Conservation (phyloP, 768 basidiomycete species). For the Filobasidium floriforme region DNA sequence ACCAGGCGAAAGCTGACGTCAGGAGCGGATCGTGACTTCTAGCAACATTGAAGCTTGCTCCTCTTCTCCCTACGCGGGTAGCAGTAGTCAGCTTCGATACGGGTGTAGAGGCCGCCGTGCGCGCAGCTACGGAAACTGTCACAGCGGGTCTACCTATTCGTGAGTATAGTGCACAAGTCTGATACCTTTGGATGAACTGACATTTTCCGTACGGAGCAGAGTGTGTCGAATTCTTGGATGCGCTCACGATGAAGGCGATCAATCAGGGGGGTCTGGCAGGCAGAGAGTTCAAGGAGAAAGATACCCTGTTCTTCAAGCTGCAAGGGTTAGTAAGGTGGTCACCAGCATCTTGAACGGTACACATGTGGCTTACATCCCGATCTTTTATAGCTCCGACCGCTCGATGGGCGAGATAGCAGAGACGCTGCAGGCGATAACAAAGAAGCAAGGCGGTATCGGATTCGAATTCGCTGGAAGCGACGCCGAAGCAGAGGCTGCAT, state of each 20-base stretch:
- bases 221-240: conserved; percentile 81
- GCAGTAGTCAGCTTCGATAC: conserved; percentile 76
- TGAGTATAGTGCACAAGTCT: conserved; percentile 44
- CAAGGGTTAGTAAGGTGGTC: conserved; percentile 57
- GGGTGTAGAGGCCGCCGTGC: conserved; percentile 65
- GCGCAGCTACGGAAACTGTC: conserved; percentile 72
- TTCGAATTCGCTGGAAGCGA: conserved; percentile 70
- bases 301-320: conserved; percentile 85
- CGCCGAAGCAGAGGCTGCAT: conserved; percentile 66
- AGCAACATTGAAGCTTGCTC: conserved; percentile 77
- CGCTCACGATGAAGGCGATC: conserved; percentile 61
- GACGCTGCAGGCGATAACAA: conserved; percentile 56
- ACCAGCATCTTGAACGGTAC: background rate
- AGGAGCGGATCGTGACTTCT: background rate
- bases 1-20: background rate
- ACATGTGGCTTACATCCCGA: background rate
- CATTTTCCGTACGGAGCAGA: conserved; percentile 48
- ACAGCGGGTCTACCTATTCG: conserved; percentile 65
- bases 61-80: conserved; percentile 71
- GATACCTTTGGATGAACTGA: too few relatives aligned
- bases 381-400: conserved; percentile 20
- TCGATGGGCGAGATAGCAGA: conserved; percentile 55
- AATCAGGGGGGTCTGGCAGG: conserved; percentile 17
- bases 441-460: conserved; percentile 59
- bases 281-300: conserved; percentile 57